These are phyloP conservation scores for Acacia confusa DNA, from an alignment of 306 rosid species.

Conservation along the genomic window DNA sequence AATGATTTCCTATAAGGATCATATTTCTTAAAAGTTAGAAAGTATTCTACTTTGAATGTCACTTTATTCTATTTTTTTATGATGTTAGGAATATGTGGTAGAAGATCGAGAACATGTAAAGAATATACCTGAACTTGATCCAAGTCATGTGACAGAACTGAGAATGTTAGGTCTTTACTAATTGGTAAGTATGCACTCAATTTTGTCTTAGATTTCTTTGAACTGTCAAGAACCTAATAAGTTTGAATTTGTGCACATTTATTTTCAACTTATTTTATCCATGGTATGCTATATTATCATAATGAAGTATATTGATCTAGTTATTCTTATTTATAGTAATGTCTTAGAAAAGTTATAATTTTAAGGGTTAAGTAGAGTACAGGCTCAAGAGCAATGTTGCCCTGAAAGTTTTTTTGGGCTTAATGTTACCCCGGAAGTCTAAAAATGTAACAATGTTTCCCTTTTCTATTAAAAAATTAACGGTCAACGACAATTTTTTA, in stretches of 20 bases:
- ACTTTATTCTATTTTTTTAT: constrained; percentile 12
- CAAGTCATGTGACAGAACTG: constrained; percentile 85
- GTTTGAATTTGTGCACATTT: constrained; percentile 16
- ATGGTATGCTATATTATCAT: background rate
- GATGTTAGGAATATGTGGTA: constrained; percentile 84
- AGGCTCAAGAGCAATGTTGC: too few relatives aligned
- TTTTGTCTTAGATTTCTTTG: constrained; percentile 14
- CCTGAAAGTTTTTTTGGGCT: too few relatives aligned
- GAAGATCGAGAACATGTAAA: constrained; percentile 69
- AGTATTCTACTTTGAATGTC: constrained; percentile 20
- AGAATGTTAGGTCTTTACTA: constrained; percentile 96
- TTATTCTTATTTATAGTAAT: background rate
- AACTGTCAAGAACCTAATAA: background rate
- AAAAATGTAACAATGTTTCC: too few relatives aligned
- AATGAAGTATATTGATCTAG: background rate
- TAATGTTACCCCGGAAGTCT: too few relatives aligned
- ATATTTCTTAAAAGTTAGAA: background rate
- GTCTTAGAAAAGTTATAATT: background rate
- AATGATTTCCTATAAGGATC: background rate
- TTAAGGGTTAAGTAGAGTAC: too few relatives aligned
- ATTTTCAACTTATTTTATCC: background rate
- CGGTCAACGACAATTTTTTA: too few relatives aligned
- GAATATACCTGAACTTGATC: constrained; percentile 84
- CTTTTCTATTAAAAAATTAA: too few relatives aligned
- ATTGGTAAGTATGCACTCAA: constrained; percentile 36